Percentiles rank a stretch among this genome's conserved stretches.
phyloP scores from a whole-genome alignment of 169 alveolate genomes.

The Neospora caninum region DNA sequence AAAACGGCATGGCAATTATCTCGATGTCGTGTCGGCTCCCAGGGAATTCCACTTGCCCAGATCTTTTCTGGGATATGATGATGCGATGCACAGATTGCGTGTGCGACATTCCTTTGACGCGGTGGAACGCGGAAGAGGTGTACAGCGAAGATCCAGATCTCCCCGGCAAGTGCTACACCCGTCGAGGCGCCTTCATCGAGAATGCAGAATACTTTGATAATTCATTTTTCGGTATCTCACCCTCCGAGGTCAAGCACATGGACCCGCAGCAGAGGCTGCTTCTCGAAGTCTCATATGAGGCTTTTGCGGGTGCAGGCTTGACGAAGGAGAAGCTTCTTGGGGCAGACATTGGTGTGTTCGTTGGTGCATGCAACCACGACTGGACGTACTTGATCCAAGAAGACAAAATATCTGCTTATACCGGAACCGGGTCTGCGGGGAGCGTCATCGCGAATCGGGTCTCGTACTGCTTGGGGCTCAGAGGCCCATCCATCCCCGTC shows the following conservation, averaged over 20 bases:
- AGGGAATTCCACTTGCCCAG: constrained; percentile 64
- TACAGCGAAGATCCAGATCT: constrained; percentile 71
- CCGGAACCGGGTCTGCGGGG: constrained; percentile 78
- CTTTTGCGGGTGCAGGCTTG: constrained; percentile 69
- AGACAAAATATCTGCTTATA: constrained; percentile 63
- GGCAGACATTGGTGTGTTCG: constrained; percentile 73
- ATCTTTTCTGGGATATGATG: constrained; percentile 68
- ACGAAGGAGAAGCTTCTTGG: constrained; percentile 49
- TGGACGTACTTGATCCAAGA: constrained; percentile 69
- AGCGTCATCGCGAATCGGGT: constrained; percentile 77
- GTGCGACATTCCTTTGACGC: constrained; percentile 70
- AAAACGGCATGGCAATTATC: constrained; percentile 61
- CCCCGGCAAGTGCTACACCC: constrained; percentile 69
- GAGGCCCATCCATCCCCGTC: constrained; percentile 79
- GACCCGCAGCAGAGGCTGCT: constrained; percentile 83
- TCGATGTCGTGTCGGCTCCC: constrained; percentile 73
- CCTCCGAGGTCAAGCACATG: constrained; percentile 72
- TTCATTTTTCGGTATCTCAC: constrained; percentile 65
- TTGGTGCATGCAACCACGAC: constrained; percentile 77
- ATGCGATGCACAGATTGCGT: constrained; percentile 65
- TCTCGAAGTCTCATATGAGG: constrained; percentile 71
- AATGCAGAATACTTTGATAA: constrained; percentile 71
- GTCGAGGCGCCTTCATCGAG: constrained; percentile 73
- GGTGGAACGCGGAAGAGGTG: constrained; percentile 72
- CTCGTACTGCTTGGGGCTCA: constrained; percentile 74